These are phyloP conservation scores for Sporisorium scitamineum DNA, from an alignment of 1,284 basidiomycete species.

Conservation along the genomic window DNA sequence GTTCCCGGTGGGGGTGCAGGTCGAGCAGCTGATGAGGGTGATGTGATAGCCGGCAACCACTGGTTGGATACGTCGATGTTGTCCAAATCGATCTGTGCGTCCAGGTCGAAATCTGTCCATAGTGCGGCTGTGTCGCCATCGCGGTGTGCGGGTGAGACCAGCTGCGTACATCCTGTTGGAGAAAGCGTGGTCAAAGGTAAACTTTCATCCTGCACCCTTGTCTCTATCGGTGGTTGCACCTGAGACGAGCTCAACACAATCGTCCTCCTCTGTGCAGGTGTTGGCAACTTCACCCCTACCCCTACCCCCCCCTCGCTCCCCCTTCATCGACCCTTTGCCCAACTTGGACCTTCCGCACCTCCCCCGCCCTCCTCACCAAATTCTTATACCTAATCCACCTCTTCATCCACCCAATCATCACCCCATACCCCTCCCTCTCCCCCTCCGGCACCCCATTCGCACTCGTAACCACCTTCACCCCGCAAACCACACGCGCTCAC, in stretches of 20 bases:
- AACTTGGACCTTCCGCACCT: slow-evolving; percentile 3
- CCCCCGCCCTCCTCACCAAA: slow-evolving; percentile 2
- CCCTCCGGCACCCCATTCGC: slow-evolving; percentile 14
- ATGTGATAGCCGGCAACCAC: no score
- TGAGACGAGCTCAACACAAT: slow-evolving; percentile 1
- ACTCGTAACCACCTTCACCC: slow-evolving; percentile 35
- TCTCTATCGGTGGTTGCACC: not conserved
- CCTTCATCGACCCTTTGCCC: no score
- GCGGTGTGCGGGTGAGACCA: no score
- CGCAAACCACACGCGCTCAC: slow-evolving; percentile 34
- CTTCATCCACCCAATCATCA: slow-evolving; percentile 21
- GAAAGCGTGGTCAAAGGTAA: not conserved
- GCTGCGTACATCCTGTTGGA: not conserved
- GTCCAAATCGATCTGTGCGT: slow-evolving; percentile 11
- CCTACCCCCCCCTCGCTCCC: no score
- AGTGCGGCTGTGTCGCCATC: not conserved
- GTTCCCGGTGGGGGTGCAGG: not conserved
- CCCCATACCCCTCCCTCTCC: not conserved
- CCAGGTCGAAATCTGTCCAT: slow-evolving; percentile 31
- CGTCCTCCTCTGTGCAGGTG: slow-evolving; percentile 24
- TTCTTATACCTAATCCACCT: slow-evolving; percentile 25
- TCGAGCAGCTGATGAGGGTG: not conserved
- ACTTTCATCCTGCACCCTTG: not conserved
- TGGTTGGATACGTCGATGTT: not conserved
- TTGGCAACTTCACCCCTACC: slow-evolving; percentile 10